phyloP scores from a whole-genome alignment of 805 yeast genomes.

The Schwanniomyces polymorphus region DNA sequence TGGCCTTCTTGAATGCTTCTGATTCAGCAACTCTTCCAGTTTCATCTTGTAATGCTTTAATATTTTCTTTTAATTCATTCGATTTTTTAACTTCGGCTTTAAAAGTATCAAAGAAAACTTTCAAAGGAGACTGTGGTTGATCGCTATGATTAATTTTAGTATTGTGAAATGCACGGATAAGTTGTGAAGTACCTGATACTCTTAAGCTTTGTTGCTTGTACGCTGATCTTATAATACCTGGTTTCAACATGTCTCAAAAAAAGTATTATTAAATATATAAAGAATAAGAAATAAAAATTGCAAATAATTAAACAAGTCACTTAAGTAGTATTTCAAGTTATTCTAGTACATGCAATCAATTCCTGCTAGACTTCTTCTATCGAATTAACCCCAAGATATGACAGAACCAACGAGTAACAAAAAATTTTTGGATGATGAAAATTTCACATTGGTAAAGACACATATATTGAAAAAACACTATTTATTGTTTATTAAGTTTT shows the following conservation, averaged over 20 bases:
- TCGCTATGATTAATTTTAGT: conserved; percentile 12
- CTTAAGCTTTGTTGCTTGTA: neutral
- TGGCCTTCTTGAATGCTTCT: conserved; percentile 89
- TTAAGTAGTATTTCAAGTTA: neutral
- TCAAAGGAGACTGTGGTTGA: conserved; percentile 71
- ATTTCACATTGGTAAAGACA: conserved; percentile 6
- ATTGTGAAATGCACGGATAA: conserved; percentile 15
- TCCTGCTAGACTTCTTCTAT: conserved; percentile 1
- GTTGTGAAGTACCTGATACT: neutral
- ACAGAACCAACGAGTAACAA: neutral
- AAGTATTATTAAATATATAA: neutral
- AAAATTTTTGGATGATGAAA: conserved; percentile 1
- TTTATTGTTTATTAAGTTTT: conserved; percentile 1
- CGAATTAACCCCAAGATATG: neutral
- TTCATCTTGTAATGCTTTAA: conserved; percentile 93
- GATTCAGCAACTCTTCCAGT: conserved; percentile 93
- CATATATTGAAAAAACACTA: neutral
- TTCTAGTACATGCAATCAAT: neutral
- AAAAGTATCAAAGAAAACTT: conserved; percentile 92
- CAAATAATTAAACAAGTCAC: neutral
- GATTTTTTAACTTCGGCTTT: conserved; percentile 88
- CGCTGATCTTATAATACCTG: conserved; percentile 5
- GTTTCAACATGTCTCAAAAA: conserved; percentile 5
- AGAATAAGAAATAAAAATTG: neutral
- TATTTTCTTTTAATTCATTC: conserved; percentile 84